Base-by-base conservation (phyloP, 192 early-diverging fungal species). In the Coemansia sp. region DNA sequence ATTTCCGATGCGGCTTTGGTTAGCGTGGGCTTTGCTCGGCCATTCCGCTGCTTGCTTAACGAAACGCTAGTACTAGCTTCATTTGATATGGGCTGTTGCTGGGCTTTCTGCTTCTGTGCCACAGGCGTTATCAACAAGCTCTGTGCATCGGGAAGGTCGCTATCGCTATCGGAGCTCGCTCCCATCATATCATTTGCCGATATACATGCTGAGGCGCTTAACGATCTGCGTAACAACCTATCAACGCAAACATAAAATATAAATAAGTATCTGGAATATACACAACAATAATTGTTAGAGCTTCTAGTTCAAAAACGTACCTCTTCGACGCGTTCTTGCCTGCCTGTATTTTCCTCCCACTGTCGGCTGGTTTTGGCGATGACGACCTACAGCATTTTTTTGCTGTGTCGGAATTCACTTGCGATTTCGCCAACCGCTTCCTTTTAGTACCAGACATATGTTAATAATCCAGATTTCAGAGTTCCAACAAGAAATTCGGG, bases 71-170 rank as follows among this genome's bases (percentile, higher is more conserved):
- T n/a, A 39, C 67, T 26, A 15, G 26, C 6, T 43, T 51, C 20
- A 44, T 36, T 46, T 21, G 24, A 60, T 21, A 67, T 15, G n/a
- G 45, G 9, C 3, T 21, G 35, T 30, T 57, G 45, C 15, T 60
- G 24, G 16, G 38, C 30, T 18, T 46, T 33, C 30, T 56, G 38
- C 43, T 39, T 49, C 10, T 43, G 16, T 16, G 15, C 7, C 10
- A 20, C 41, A 1, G 66, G 74, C 48, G 73, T 57, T 33, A 60
- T 67, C 36, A 82, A 44, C 55, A 82, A 51, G 10, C 69, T 73
- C 12, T 53, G 49, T n/a, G 79, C 74, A 49, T 82, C 79, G 1
- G 79, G 79, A 18, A 82, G 63, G 23, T 82, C 79, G 56, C 79
- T 73, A 20, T 82, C 79, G 63, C 79, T 82, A 18, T 62, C 73